Evolutionary conservation across 257 asterid genomes (phyloP), one percentile per base, ranked within the genome.

Genomic region (Dorcoceras hygrometricum): DNA sequence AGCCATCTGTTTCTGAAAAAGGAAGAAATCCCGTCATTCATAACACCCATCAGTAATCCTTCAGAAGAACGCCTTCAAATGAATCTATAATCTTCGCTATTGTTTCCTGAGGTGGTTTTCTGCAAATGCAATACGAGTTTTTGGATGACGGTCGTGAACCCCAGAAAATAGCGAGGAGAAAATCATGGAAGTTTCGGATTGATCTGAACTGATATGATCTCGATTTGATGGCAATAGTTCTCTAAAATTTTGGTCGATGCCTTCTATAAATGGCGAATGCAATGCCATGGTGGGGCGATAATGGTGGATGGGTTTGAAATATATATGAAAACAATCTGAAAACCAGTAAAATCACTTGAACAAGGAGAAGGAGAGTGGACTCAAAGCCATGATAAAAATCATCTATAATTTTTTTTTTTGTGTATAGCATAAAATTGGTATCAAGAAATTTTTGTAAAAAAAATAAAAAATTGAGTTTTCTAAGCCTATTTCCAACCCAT

Each of bases 1-100:
- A 82, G 80, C 87, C 87, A 82, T 76, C 87, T 68, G 57, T 82
- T 82, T 31, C 70, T 79, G 28, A 79, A 46, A 20, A 82, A 43
- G 53, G 53, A 43, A 43, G 20, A 43, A 4, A 43, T 43, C 53
- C 7, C 20, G 16, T 43, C 53, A 14, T 43, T 43, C 53, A 43
- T 4, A 43, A 4, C 14, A 43, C 53, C 20, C 53, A 14, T 43
- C 20, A 43, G 14, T 5, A 10, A 43, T 43, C 20, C 20, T 43
- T 16, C 2, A 16, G 20, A 43, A 14, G 5, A 43, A 43, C 53
- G 16, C 20, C 20, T 14, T 14, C 16, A 16, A 14, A 16, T 43
- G 20, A 43, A 14, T 14, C 53, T 43, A 43, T 43, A 43, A 1
- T 43, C 20, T 10, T 14, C 53, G 2, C 2, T 43, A 43, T 43